A percentile compares a stretch with the other conserved stretches of the same genome.
Conservation (phyloP, 768 basidiomycete species). For the Chlorophyllum brunneum region DNA sequence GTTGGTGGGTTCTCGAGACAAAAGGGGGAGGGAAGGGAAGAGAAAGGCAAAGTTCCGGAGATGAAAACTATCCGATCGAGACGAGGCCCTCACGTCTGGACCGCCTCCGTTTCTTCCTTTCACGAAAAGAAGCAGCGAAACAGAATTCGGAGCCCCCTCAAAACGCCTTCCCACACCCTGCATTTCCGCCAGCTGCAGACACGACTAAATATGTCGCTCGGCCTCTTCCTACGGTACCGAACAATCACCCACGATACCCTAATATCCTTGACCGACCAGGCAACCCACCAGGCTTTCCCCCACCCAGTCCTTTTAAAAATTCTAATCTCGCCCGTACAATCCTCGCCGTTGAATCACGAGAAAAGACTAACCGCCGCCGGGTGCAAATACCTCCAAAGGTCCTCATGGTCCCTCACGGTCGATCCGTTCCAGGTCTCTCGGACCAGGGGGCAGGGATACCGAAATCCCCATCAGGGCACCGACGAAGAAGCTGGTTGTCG, state of each 20-base stretch:
- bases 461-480: constrained; percentile 26
- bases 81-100: constrained; percentile 2
- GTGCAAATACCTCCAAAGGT: constrained; percentile 21
- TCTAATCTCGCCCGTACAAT: constrained; percentile 17
- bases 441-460: constrained; percentile 24
- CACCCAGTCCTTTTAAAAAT: constrained; percentile 23
- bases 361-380: background rate
- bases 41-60: constrained; percentile 4
- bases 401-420: constrained; percentile 20
- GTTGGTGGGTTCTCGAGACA: background rate
- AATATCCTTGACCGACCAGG: constrained; percentile 30
- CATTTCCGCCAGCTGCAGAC: constrained; percentile 12
- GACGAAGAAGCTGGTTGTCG: constrained; percentile 25
- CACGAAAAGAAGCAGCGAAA: background rate
- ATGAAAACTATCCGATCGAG: background rate
- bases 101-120: constrained; percentile 6
- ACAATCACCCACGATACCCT: constrained; percentile 30
- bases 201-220: constrained; percentile 23
- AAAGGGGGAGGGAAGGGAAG: background rate
- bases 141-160: background rate
- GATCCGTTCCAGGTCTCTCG: constrained; percentile 21
- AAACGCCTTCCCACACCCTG: constrained; percentile 13
- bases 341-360: constrained; percentile 13
- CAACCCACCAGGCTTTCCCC: constrained; percentile 17
- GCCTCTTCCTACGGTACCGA: constrained; percentile 25